These are phyloP conservation scores for Marchantia polymorpha DNA, from an alignment of 225 moss, liverwort and hornwort genomes.

Conservation along the genomic window DNA sequence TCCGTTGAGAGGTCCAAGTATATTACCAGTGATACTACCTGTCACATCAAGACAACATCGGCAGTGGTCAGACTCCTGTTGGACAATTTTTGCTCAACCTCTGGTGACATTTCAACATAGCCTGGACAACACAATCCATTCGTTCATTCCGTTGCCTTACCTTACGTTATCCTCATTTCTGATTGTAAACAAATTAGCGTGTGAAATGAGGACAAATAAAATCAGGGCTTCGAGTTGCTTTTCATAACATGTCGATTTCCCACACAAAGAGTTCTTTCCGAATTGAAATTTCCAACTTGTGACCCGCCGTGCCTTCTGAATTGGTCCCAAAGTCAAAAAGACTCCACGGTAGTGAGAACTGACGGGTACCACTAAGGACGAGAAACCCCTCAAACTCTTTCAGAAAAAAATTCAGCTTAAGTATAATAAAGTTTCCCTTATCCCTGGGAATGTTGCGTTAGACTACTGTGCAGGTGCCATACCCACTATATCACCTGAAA, in stretches of 20 bases:
- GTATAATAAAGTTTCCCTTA: not conserved
- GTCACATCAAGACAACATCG: not conserved
- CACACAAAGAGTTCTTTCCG: not conserved
- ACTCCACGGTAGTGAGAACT: not conserved
- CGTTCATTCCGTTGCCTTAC: not conserved
- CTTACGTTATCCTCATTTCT: no score
- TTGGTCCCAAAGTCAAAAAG: no score
- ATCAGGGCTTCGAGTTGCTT: not conserved
- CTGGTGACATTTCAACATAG: not conserved
- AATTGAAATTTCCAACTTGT: not conserved
- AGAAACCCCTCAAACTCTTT: not conserved
- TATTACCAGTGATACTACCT: conserved; percentile 10
- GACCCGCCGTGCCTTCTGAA: not conserved
- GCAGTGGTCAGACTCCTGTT: conserved; percentile 1
- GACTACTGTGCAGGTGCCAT: not conserved
- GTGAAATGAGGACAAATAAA: no score
- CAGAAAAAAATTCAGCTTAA: not conserved
- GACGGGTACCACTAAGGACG: not conserved
- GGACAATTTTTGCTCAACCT: not conserved
- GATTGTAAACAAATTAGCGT: no score
- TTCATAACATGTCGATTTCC: not conserved
- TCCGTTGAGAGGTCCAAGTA: not conserved
- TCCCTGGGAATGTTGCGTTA: not conserved
- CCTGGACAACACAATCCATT: no score
- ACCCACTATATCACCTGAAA: not conserved